Percentiles rank a stretch among this genome's conserved stretches.
phyloP scores from a whole-genome alignment of 129 eudicot genomes.

The Dittrichia graveolens region DNA sequence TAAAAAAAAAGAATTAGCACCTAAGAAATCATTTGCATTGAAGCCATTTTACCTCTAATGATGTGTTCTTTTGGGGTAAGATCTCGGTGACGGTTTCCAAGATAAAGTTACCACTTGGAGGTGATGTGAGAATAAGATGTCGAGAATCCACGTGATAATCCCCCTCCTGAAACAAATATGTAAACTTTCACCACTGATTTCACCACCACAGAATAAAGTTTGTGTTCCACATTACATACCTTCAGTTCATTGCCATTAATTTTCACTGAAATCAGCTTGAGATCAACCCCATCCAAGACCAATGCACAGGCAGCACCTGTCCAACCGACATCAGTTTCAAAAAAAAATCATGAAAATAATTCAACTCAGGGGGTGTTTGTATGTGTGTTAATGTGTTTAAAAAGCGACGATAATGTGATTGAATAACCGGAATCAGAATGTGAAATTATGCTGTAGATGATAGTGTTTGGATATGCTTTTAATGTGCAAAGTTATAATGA shows the following conservation, averaged over 20 bases:
- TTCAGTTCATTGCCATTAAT: constrained; percentile 62
- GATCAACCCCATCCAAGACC: constrained; percentile 81
- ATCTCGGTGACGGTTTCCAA: constrained; percentile 79
- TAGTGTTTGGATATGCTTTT: neutral
- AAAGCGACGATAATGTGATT: neutral
- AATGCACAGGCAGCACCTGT: constrained; percentile 70
- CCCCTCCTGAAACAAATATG: constrained; percentile 52
- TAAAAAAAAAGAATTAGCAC: neutral
- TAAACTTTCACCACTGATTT: neutral
- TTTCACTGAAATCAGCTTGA: constrained; percentile 69
- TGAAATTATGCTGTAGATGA: neutral
- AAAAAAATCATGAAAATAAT: neutral
- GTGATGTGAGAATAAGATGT: constrained; percentile 63
- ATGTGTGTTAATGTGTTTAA: neutral
- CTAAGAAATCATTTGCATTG: neutral
- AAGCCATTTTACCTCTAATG: constrained; percentile 64
- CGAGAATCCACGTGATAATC: constrained; percentile 63
- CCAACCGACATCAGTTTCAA: neutral
- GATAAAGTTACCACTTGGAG: constrained; percentile 70
- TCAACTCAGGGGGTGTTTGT: neutral
- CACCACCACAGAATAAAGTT: neutral
- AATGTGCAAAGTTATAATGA: neutral
- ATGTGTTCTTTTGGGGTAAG: constrained; percentile 77
- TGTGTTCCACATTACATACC: constrained; percentile 38
- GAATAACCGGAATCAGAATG: neutral